Base-by-base conservation (phyloP, 139 green algal species). In the Volvox africanus region DNA sequence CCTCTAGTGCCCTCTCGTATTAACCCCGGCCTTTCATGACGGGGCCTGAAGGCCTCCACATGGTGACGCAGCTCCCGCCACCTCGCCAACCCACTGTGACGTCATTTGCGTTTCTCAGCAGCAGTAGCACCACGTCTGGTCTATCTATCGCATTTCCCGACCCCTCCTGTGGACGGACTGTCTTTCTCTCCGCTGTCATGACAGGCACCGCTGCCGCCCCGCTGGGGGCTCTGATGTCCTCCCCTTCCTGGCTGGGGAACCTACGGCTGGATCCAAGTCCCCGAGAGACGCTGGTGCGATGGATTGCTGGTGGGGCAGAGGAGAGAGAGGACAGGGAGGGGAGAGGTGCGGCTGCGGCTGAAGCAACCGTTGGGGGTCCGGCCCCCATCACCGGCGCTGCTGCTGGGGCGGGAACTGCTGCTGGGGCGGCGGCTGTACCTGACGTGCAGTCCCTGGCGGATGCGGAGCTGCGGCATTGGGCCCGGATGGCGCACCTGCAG, bases 401-500 rank as follows among this genome's bases (percentile, higher is more conserved):
- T 32, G 78, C 36, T 17, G 78, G 36, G 6, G 36, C 78, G 30
- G 78, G 16, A 12, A 37, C 33, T 65, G 78, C 12, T 65, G 17
- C 35, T 18, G 79, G 6, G 37, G 36, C 21, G 76, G 71, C 71
- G 24, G 9, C 21, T 79, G 71, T 21, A 36, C 18, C 76, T 61
- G 79, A 32, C 32, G 36, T 61, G 37, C 6, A 68, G 80, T 17
- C 5, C 13, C 24, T 89, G 67, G 36, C 30, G 67, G 83, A 6
- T 14, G 35, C 67, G 33, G 83, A 85, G 86, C 32, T 89, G 36
- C 67, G 83, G 33, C 83, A 89, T 65, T 89, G 83, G 83, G 83
- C 21, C 83, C 35, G 67, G 55, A 68, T 89, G 83, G 83, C 36
- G 24, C 83, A 89, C 26, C 9, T 89, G 67, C 83, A 89, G 82